Base-by-base conservation (phyloP, 2,329 filamentous ascomycete species). In the Aspergillus quadrilineatus region DNA sequence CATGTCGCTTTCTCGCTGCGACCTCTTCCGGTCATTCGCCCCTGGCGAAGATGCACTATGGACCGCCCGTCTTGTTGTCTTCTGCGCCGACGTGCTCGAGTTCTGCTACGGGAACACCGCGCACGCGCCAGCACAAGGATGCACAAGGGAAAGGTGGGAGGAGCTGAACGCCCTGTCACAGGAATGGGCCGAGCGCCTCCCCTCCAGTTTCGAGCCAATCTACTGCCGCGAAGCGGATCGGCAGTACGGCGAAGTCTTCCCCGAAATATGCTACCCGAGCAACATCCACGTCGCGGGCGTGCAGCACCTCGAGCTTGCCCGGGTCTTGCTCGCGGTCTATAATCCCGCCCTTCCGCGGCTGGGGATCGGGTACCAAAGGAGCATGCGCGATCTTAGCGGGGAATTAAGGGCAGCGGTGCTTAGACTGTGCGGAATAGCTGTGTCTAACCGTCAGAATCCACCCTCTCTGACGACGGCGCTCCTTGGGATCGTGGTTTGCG, bases 71-170 rank as follows among this genome's bases (percentile, higher is more conserved):
- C 81, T 83, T 22, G 78, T 87, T 0, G 75, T 85, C 1, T 81
- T 85, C 60, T 83, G 83, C 50, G 83, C 83, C 10, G 82, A 86
- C 57, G 80, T 85, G 0, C 70, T 87, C n/a, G 82, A 84, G 54
- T 85, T 80, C 61, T 87, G 85, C 65, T 87, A 86, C 62, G 57
- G 71, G 55, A 51, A 43, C 49, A 42, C 49, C 7, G 28, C 37
- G 6, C 17, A 41, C 6, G 14, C 48, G 9, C 36, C 17, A n/a
- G 9, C 36, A 6, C 50, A 44, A 14, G n/a, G 22, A 22, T 22
- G 22, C 14, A 74, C 12, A 78, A 77, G 41, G 3, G 29, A 42
- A n/a, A 30, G n/a, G 2, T 53, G 54, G 36, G 17, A 45, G 8
- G 26, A 58, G 15, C 41, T 60, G 29, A 58, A 53, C 29, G 55